phyloP scores from a whole-genome alignment of 352 stramenopile species.

The Globisporangium okanoganense region DNA sequence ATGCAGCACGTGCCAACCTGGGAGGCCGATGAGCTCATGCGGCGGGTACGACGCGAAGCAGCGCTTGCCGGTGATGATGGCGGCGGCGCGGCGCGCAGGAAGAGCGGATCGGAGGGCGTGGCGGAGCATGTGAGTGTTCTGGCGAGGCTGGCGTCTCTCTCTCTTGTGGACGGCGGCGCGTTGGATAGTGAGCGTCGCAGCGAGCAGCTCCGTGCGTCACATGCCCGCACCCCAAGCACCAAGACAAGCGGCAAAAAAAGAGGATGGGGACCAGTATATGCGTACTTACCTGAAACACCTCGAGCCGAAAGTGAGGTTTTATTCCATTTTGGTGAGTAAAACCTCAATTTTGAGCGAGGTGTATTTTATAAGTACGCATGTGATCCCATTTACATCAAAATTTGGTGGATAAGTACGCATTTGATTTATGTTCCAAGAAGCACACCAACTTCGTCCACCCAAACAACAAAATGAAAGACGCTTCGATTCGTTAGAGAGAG shows the following conservation, averaged over 20 bases:
- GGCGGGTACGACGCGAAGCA: slow-evolving; percentile 69
- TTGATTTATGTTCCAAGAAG: too few species aligned
- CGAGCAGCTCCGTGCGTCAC: background rate
- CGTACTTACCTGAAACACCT: too few species aligned
- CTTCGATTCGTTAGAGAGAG: background rate
- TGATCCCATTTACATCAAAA: too few species aligned
- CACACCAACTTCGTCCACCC: too few species aligned
- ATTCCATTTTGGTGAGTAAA: too few species aligned
- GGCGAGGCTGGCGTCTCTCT: background rate
- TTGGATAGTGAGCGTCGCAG: slow-evolving; percentile 2
- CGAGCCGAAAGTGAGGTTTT: too few species aligned
- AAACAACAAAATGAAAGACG: slow-evolving; percentile 5
- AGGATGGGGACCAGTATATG: background rate
- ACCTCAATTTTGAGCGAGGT: too few species aligned
- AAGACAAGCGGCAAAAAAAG: background rate
- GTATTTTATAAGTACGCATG: too few species aligned
- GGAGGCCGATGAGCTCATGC: slow-evolving; percentile 77
- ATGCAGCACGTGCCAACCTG: slow-evolving; percentile 24
- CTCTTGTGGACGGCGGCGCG: background rate
- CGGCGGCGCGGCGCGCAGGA: slow-evolving; percentile 31
- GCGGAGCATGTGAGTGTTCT: slow-evolving; percentile 42
- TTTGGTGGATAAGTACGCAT: too few species aligned
- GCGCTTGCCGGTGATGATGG: slow-evolving; percentile 28
- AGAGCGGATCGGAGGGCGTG: slow-evolving; percentile 50
- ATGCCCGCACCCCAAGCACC: background rate